A percentile compares a stretch with the other conserved stretches of the same genome.
These are phyloP conservation scores for Diutina scorzettiae DNA, from an alignment of 1,139 yeast species.

Conservation along the genomic window DNA sequence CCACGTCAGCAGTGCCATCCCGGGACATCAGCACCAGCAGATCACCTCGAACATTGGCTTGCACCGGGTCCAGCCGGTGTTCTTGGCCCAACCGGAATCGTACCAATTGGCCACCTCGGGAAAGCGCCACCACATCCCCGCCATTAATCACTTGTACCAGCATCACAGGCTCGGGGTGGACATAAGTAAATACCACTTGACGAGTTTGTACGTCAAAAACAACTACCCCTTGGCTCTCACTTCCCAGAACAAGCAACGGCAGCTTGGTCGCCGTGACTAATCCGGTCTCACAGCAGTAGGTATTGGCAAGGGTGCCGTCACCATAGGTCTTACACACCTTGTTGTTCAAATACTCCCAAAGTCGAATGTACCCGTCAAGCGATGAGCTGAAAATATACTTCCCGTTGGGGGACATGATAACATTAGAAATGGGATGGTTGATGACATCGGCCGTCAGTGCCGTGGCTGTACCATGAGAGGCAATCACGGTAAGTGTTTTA, in stretches of 20 bases:
- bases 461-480: constrained; percentile 45
- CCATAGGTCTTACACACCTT: constrained; percentile 65
- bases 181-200: neutral
- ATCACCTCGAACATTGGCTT: neutral
- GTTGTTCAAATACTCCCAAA: constrained; percentile 78
- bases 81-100: neutral
- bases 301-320: constrained; percentile 24
- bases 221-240: constrained; percentile 45
- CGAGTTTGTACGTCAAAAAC: constrained; percentile 65
- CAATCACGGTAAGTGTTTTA: constrained; percentile 68
- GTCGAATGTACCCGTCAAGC: constrained; percentile 62
- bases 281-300: constrained; percentile 35
- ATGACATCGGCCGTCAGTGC: constrained; percentile 42
- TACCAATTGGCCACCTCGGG: neutral
- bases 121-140: neutral
- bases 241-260: constrained; percentile 51
- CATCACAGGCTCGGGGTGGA: neutral
- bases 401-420: constrained; percentile 72
- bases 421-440: constrained; percentile 60
- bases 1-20: neutral
- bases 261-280: constrained; percentile 24
- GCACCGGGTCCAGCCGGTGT: neutral
- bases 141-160: neutral
- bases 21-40: constrained; percentile 5
- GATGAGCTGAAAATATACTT: constrained; percentile 69